Base-by-base conservation (phyloP, 495 filamentous ascomycete species). In the Thozetella sp. region DNA sequence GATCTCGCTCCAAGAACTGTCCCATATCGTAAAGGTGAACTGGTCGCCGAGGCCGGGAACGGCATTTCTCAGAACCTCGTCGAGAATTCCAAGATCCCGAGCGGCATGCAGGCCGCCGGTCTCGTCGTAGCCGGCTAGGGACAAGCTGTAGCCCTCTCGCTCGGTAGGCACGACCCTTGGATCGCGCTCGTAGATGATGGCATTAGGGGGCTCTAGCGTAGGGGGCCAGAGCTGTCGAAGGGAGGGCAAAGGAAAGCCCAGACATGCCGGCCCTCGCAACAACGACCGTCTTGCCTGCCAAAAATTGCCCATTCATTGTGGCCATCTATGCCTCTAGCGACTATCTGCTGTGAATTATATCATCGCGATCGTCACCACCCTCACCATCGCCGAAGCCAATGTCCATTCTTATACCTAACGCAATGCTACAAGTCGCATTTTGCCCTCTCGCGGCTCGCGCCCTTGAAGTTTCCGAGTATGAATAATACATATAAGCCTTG, bases 131-230 rank as follows among this genome's bases (percentile, higher is more conserved):
- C 68, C 64, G 30, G 67, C 59, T 22, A 76, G 59, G 6, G 65
- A 71, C n/a, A 75, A 56, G 9, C 64, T 65, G 57, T 73, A 73
- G 17, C 72, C 68, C 25, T 71, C 71, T 19, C 69, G 67, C 1
- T 50, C 61, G 1, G 50, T 22, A 23, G 43, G 51, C n/a, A 45
- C 15, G 19, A 63, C 60, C 19, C 30, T 23, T 0, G 58, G 9
- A 22, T 73, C 70, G 17, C 70, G 66, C 37, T 76, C 73, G 55
- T 69, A 76, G 56, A 74, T 37, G 13, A 53, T 60, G 20, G 70
- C 58, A 30, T 57, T 30, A 26, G 61, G 63, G 2, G 61, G 53
- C 12, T 45, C 37, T 20, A 66, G 30, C 11, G 56, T 26, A 11
- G 56, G 22, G 15, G 51, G 40, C 64, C 65, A 71, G 6, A 58